Evolutionary conservation across 805 yeast genomes (phyloP), one percentile per base, ranked within the genome.

Genomic region (Clavispora asparagi): DNA sequence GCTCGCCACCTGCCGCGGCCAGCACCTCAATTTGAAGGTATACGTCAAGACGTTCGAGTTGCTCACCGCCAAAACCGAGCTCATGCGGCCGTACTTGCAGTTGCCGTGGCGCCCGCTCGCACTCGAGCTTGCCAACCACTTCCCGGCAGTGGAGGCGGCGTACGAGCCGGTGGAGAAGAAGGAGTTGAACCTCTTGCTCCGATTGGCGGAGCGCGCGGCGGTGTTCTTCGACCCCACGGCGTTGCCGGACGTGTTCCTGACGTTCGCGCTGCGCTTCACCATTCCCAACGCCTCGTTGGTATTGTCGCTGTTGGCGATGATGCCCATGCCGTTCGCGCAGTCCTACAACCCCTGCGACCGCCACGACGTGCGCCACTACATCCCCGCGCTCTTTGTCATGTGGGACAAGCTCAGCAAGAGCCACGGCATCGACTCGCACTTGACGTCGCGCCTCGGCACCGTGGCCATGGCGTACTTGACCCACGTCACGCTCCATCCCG

Each of bases 1-100:
- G 14, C 71, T 94, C 25, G 74, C 87, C 33, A 66, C 90, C 26
- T 79, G 85, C 1, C 77, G 88, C 36, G 90, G 94, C 7, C 96
- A 88, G 56, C 74, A 74, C 29, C 58, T 83, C 19, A 78, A 82
- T 44, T 62, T 84, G 42, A 76, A 73, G 23, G 70, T 82, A 42
- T 88, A 84, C 61, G 77, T 81, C 8, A 78, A 78, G 37, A 74
- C 83, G 54, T 82, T 89, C 49, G 76, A 77, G 41, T 59, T 73
- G 1, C 69, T 92, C 42, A 77, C 85, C 11, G 72, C 74, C 44
- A 77, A 80, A 52, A 40, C 43, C 19, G 49, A 48, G 19, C 57
- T 78, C 10, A 55, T 82, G 42, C 63, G 60, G 14, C 53, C 58
- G 29, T 79, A 79, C 1, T 65, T 83, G 29, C 47, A 39, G 13